Evolutionary conservation across 1,139 yeast species (phyloP), one percentile per base, ranked within the genome.

Genomic region (Pichia sp.): DNA sequence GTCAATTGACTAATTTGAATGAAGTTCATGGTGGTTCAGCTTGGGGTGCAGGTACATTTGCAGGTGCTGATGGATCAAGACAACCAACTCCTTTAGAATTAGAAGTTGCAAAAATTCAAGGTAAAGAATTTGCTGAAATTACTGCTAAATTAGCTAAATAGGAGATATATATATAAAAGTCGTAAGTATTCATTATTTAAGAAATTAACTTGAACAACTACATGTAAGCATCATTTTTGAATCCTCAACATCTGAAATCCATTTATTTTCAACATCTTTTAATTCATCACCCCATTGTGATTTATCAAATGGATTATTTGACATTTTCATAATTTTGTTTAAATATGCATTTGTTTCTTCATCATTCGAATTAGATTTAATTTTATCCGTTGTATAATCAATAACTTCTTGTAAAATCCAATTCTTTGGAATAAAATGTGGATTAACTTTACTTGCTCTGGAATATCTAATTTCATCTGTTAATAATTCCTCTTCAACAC

Each of bases 321-420:
- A 65, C 89, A 83, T 82, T 45, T 69, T 66, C 45, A 76, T 69
- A 20, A 82, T 56, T 51, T 81, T 81, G 28, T 71, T 57, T 45
- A 83, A 63, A 39, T 69, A 63, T 1, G 27, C 45, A 3, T 62
- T 54, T 18, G 63, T 53, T 31, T 57, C 59, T n/a, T 59, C 56
- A 19, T 64, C 59, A 9, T 65, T 68, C 37, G 65, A 61, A 15
- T 35, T 37, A 3, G 30, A 31, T 18, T 28, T 16, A 5, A 48
- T 9, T 20, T 38, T 38, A 9, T 36, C 43, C 3, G 42, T 43
- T 0, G 76, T 68, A 38, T 64, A 63, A 25, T 72, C 68, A 40
- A 86, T 81, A 0, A 87, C 96, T 48, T 88, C 91, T 43, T 87
- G 89, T 41, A 91, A 66, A 39, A 89, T 78, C 91, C 95, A 87